Percentiles rank a stretch among this genome's conserved stretches.
These are phyloP conservation scores for Heritiera littoralis DNA, from an alignment of 345 rosid genomes.

Conservation along the genomic window DNA sequence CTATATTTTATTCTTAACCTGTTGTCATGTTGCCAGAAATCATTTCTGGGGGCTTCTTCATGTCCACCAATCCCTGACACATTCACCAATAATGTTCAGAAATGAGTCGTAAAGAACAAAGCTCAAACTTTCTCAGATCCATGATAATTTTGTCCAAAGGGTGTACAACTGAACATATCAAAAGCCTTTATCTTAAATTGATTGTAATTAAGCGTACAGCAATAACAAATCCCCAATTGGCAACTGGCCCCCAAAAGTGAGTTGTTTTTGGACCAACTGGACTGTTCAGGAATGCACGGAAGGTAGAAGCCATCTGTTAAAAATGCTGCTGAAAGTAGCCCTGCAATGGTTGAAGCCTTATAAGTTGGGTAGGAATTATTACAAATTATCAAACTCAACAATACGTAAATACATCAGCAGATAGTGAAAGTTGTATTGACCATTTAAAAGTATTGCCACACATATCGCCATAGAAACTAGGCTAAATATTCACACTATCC, in stretches of 20 bases:
- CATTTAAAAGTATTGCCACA: neutral
- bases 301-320: constrained; percentile 64
- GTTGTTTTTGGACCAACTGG: constrained; percentile 86
- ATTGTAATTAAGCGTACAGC: constrained; percentile 55
- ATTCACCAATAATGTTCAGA: constrained; percentile 18
- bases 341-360: constrained; percentile 9
- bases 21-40: constrained; percentile 88
- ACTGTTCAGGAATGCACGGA: constrained; percentile 74
- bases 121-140: neutral
- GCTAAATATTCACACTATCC: neutral
- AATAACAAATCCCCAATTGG: constrained; percentile 84
- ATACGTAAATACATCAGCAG: neutral
- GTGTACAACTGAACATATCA: constrained; percentile 4
- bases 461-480: neutral
- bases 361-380: neutral
- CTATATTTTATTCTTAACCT: constrained; percentile 36
- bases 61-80: constrained; percentile 81
- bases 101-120: constrained; percentile 8
- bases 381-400: neutral
- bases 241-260: constrained; percentile 91
- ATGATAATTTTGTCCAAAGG: neutral
- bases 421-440: neutral
- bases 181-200: neutral
- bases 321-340: constrained; percentile 15
- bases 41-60: constrained; percentile 93